Conservation (phyloP, 768 basidiomycete species). For the Pilatotrama ljubarskyi region DNA sequence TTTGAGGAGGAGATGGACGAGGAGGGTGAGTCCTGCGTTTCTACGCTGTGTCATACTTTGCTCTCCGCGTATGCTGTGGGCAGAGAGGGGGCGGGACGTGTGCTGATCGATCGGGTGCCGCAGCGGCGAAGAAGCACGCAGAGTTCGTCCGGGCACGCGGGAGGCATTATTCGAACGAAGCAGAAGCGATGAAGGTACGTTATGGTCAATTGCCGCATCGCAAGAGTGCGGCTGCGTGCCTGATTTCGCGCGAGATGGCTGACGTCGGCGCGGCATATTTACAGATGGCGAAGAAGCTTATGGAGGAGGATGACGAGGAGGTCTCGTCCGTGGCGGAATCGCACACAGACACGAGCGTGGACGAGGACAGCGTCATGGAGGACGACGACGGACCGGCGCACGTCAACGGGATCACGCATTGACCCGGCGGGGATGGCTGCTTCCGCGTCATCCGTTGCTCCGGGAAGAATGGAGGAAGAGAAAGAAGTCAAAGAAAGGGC, state of each 20-base stretch:
- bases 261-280: constrained; percentile 5
- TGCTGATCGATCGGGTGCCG: neutral
- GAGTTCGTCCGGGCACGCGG: constrained; percentile 80
- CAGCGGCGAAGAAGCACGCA: constrained; percentile 81
- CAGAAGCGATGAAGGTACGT: constrained; percentile 86
- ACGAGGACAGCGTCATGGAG: constrained; percentile 25
- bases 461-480: neutral
- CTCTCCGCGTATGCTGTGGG: neutral
- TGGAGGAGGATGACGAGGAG: constrained; percentile 47
- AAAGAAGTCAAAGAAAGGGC: neutral
- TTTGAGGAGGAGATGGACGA: constrained; percentile 85
- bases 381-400: constrained; percentile 27
- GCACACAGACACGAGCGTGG: constrained; percentile 20
- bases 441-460: neutral
- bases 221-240: constrained; percentile 1
- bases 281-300: constrained; percentile 64
- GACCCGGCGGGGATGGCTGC: neutral
- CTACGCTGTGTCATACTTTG: neutral
- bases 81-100: neutral
- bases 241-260: constrained; percentile 1
- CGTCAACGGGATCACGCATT: constrained; percentile 23
- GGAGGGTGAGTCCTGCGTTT: constrained; percentile 57
- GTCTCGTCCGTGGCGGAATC: constrained; percentile 22
- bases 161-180: constrained; percentile 88
- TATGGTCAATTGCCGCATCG: too few species aligned